These are phyloP conservation scores for sweet orange (Citrus sinensis) DNA, from an alignment of 345 rosid genomes.

Conservation along the genomic window DVS_A1.0 CM039163.1:52237001-52237500, in stretches of 20 bases:
- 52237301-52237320: conserved; percentile 55
- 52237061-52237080: fast-evolving
- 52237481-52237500: not conserved
- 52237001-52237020: not conserved
- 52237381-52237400: not conserved
- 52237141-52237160: not conserved
- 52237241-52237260: conserved; percentile 50
- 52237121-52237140: not conserved
- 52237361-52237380: not conserved
- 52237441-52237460: too few relatives aligned
- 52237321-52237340: conserved; percentile 7
- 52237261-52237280: conserved; percentile 47
- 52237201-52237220: conserved; percentile 58
- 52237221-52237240: conserved; percentile 50
- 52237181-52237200: conserved; percentile 46
- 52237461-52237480: not conserved
- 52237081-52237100: not conserved
- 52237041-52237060: fast-evolving
- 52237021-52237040: not conserved
- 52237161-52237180: not conserved
- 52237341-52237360: not conserved
- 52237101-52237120: not conserved
- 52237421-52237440: too few relatives aligned
- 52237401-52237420: not conserved
- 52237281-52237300: conserved; percentile 54